Evolutionary conservation across 352 stramenopile genomes (phyloP).

Genomic region (Phytophthora capsici): DNA sequence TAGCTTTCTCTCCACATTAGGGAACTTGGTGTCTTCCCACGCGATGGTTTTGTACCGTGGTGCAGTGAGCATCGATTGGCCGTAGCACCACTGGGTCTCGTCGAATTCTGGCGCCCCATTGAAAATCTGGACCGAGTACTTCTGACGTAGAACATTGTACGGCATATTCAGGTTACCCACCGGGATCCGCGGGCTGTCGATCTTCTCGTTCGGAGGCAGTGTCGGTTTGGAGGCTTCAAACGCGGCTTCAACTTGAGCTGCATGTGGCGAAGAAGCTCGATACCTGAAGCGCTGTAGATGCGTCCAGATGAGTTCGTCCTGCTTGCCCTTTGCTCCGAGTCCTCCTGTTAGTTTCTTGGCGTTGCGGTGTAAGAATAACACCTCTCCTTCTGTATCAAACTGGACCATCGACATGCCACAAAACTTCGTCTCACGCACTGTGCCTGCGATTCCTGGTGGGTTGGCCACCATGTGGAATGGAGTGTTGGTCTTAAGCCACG

Average conservation of each 20-base stretch:
- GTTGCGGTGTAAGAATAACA: slow-evolving; percentile 58
- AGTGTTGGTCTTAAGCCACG: slow-evolving; percentile 51
- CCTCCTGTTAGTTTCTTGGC: slow-evolving; percentile 37
- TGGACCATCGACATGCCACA: slow-evolving; percentile 58
- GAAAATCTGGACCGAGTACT: slow-evolving; percentile 51
- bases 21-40: slow-evolving; percentile 42
- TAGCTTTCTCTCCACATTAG: slow-evolving; percentile 37
- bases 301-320: slow-evolving; percentile 46
- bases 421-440: slow-evolving; percentile 33
- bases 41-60: slow-evolving; percentile 39
- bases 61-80: slow-evolving; percentile 29
- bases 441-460: slow-evolving; percentile 38
- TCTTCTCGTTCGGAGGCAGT: slow-evolving; percentile 13
- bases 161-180: slow-evolving; percentile 27
- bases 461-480: slow-evolving; percentile 48
- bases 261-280: slow-evolving; percentile 25
- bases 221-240: slow-evolving; percentile 17
- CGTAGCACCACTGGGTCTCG: slow-evolving; percentile 52
- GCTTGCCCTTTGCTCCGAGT: slow-evolving; percentile 4
- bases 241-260: not conserved
- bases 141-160: slow-evolving; percentile 38
- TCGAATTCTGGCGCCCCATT: slow-evolving; percentile 46
- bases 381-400: slow-evolving; percentile 32
- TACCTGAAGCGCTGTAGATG: slow-evolving; percentile 60
- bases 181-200: slow-evolving; percentile 8